Conservation (phyloP, 2,329 filamentous ascomycete species). For the Juglanconis oblonga region DNA sequence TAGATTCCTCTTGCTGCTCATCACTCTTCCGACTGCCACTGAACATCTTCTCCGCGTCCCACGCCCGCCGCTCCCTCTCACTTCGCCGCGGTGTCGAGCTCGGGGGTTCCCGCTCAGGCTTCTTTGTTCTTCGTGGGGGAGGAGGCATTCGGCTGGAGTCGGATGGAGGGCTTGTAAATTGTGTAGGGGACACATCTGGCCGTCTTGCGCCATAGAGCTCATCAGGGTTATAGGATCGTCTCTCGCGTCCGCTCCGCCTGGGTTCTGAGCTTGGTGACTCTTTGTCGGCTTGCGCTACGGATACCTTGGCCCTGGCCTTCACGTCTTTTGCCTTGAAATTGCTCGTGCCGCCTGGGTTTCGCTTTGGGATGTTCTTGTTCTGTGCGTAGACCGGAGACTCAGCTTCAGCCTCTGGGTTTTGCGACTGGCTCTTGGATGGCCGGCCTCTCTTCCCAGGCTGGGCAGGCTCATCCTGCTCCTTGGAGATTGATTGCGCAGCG, state of each 20-base stretch:
- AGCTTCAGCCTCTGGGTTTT: slow-evolving; percentile 16
- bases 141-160: not conserved
- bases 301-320: slow-evolving; percentile 11
- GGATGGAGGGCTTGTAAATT: not conserved
- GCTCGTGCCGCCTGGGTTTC: too few species aligned
- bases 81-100: slow-evolving; percentile 5
- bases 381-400: slow-evolving; percentile 3
- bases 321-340: not conserved
- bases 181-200: not conserved
- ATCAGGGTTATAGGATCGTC: not conserved
- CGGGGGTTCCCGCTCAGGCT: not conserved
- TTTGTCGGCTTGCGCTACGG: slow-evolving; percentile 23
- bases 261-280: slow-evolving; percentile 14
- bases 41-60: not conserved
- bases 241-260: slow-evolving; percentile 6
- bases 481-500: not conserved
- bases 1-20: not conserved
- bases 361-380: not conserved
- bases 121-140: not conserved
- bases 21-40: not conserved
- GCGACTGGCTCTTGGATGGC: slow-evolving; percentile 6
- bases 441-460: slow-evolving; percentile 6
- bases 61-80: not conserved
- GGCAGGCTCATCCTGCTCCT: not conserved
- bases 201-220: not conserved